Evolutionary conservation across 192 early-diverging fungal genomes (phyloP).

Genomic region (Gigaspora rosea): DNA sequence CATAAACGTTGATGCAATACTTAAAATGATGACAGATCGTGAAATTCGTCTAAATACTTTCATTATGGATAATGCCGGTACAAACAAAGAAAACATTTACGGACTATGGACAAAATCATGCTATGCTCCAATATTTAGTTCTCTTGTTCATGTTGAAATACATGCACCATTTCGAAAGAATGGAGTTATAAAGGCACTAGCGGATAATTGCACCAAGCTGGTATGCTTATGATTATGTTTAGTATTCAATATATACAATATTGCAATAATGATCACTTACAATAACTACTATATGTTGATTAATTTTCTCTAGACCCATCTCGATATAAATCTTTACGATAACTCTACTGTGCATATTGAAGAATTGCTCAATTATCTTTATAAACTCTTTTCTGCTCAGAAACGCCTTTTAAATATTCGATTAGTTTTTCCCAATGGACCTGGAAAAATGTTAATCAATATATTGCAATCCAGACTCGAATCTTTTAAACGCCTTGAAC

Average conservation of each 20-base stretch:
- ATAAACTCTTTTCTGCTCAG: constrained; percentile 16
- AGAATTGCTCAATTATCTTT: background rate
- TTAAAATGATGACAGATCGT: constrained; percentile 24
- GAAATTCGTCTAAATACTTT: constrained; percentile 21
- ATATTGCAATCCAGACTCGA: constrained; percentile 7
- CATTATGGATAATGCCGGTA: constrained; percentile 25
- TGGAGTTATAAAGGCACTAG: constrained; percentile 18
- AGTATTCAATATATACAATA: background rate
- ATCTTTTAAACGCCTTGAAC: constrained; percentile 25
- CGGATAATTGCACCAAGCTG: constrained; percentile 25
- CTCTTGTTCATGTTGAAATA: constrained; percentile 13
- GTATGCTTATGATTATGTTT: background rate
- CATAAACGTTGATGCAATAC: constrained; percentile 8
- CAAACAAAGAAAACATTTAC: constrained; percentile 13
- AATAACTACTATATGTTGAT: background rate
- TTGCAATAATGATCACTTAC: constrained; percentile 1
- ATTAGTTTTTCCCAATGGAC: constrained; percentile 25
- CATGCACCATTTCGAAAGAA: constrained; percentile 25
- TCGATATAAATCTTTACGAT: constrained; percentile 28
- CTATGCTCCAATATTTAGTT: constrained; percentile 22
- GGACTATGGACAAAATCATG: constrained; percentile 5
- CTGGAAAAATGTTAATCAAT: constrained; percentile 17
- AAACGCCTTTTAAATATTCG: constrained; percentile 15
- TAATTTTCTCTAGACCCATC: constrained; percentile 17
- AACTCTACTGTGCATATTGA: background rate